Conservation (phyloP, 2,329 filamentous ascomycete species). For the Pestalotiopsis sp. region DNA sequence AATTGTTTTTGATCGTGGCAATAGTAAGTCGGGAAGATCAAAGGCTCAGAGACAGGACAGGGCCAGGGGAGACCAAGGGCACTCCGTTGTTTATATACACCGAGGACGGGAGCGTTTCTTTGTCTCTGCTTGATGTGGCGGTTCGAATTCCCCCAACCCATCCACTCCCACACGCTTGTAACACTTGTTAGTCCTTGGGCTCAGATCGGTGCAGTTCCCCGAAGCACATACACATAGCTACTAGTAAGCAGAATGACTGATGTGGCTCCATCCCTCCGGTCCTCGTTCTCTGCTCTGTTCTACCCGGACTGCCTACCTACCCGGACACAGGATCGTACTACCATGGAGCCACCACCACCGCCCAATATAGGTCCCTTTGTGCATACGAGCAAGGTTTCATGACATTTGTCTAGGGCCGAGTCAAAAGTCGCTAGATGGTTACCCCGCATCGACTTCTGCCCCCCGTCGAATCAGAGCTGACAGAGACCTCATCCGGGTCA, state of each 20-base stretch:
- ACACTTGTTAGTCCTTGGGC: background rate
- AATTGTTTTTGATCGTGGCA: background rate
- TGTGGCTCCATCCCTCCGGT: too few relatives aligned
- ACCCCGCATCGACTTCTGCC: background rate
- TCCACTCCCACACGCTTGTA: background rate
- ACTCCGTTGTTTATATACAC: background rate
- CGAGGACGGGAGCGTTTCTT: background rate
- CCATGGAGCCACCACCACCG: too few relatives aligned
- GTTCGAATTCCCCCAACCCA: slow-evolving; percentile 1
- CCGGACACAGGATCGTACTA: too few relatives aligned
- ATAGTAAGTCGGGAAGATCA: too few relatives aligned
- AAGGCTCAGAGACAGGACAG: background rate
- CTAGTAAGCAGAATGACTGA: background rate
- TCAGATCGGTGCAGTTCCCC: background rate
- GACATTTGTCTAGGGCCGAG: background rate
- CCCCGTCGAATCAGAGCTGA: background rate
- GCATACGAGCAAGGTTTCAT: background rate
- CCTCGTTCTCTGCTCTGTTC: too few relatives aligned
- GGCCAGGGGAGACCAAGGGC: background rate
- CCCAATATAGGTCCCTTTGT: background rate
- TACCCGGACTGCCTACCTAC: too few relatives aligned
- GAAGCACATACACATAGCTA: background rate
- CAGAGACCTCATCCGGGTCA: background rate
- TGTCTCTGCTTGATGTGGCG: background rate
- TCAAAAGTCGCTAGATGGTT: background rate